A percentile compares a stretch with the other conserved stretches of the same genome.
Evolutionary conservation across 1,284 basidiomycete genomes (phyloP).

Genomic region (Termitomyces sp.): DNA sequence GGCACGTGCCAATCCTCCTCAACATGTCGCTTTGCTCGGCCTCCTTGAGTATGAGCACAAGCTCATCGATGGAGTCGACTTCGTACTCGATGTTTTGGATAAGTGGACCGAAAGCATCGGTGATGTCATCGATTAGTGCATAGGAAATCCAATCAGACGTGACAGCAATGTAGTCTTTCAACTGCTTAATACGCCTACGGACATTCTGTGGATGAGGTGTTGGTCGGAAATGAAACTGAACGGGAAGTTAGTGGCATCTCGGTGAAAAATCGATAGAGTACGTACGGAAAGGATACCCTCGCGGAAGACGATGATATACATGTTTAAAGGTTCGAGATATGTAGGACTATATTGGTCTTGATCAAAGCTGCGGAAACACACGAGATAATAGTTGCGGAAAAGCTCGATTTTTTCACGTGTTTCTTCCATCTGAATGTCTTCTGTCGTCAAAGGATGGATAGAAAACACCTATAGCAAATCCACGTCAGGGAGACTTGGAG

Average conservation of each 20-base stretch:
- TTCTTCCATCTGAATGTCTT: conserved; percentile 99
- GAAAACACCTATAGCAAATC: conserved; percentile 70
- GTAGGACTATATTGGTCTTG: conserved; percentile 98
- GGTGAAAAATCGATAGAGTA: conserved; percentile 9
- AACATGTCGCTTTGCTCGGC: conserved; percentile 62
- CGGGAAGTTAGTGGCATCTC: background rate
- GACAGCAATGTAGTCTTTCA: conserved; percentile 98
- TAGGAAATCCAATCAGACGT: conserved; percentile 99
- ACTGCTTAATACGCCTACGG: conserved; percentile 95
- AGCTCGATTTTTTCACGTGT: conserved; percentile 99
- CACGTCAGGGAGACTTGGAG: background rate
- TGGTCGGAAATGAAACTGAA: conserved; percentile 92
- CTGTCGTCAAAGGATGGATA: conserved; percentile 97
- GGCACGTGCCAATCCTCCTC: conserved; percentile 89
- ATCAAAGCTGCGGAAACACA: conserved; percentile 99
- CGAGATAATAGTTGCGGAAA: conserved; percentile 98
- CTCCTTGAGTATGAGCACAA: conserved; percentile 91
- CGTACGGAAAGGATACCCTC: conserved; percentile 93
- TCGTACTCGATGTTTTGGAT: conserved; percentile 99
- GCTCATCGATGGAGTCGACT: conserved; percentile 98
- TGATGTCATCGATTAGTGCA: conserved; percentile 99
- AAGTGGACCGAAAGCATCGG: conserved; percentile 97
- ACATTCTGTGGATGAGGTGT: conserved; percentile 99
- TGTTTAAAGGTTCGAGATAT: conserved; percentile 96
- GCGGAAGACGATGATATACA: conserved; percentile 99